Conservation (phyloP, 805 yeast species). For the Pichia deserticola region DNA sequence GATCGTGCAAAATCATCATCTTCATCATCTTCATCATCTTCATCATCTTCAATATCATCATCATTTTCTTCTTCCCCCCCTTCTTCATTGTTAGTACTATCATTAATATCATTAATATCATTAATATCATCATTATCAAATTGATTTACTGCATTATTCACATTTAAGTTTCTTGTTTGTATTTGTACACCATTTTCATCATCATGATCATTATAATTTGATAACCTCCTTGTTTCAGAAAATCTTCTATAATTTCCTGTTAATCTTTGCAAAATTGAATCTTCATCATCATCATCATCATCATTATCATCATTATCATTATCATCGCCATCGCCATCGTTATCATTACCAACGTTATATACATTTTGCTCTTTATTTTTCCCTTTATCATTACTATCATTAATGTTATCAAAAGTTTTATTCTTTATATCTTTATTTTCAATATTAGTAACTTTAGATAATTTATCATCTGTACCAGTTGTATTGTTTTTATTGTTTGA, state of each 20-base stretch:
- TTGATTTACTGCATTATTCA: not conserved
- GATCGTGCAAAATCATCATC: not conserved
- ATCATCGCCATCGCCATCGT: not conserved
- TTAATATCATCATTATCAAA: slow-evolving; percentile 10
- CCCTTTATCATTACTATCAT: no score
- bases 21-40: slow-evolving; percentile 6
- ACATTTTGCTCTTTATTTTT: no score
- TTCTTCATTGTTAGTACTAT: slow-evolving; percentile 18
- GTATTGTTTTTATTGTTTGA: not conserved
- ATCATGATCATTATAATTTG: slow-evolving; percentile 15
- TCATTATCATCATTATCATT: slow-evolving; percentile 11
- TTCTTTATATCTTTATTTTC: not conserved
- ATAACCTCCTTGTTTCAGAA: slow-evolving; percentile 19
- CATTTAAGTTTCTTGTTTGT: not conserved
- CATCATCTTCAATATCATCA: not conserved
- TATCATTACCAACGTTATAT: no score
- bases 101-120: slow-evolving; percentile 12
- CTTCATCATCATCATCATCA: slow-evolving; percentile 23
- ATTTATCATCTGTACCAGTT: no score
- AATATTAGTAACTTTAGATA: no score
- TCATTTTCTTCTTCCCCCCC: slow-evolving; percentile 22
- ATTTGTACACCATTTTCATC: slow-evolving; percentile 6
- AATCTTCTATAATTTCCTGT: slow-evolving; percentile 33
- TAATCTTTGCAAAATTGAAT: slow-evolving; percentile 29
- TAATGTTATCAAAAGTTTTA: no score